Percentiles rank a stretch among this genome's conserved stretches.
These are phyloP conservation scores for Yamadazyma takamatsuzukensis DNA, from an alignment of 805 yeast species.

Conservation along the genomic window DNA sequence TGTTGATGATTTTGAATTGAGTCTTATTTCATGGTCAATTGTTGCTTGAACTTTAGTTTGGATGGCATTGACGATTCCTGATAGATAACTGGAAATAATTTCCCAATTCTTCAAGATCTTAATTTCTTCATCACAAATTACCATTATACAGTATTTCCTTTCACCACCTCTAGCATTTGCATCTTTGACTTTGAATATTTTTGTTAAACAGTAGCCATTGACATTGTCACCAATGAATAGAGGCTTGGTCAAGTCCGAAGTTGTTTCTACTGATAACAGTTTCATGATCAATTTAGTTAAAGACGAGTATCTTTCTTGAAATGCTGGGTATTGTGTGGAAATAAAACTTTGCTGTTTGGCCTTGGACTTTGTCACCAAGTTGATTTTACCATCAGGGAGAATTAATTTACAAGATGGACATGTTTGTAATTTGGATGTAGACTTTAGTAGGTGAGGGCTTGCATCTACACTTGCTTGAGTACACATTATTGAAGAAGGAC, in stretches of 20 bases:
- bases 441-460: constrained; percentile 26
- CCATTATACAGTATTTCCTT: constrained; percentile 59
- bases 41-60: constrained; percentile 16
- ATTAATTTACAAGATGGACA: constrained; percentile 61
- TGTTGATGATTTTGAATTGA: constrained; percentile 5
- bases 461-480: constrained; percentile 42
- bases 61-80: constrained; percentile 29
- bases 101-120: constrained; percentile 55
- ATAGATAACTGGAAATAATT: constrained; percentile 35
- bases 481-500: constrained; percentile 64
- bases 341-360: constrained; percentile 27
- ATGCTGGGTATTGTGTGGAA: constrained; percentile 60
- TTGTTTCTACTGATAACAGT: constrained; percentile 64
- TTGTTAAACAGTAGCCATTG: constrained; percentile 57
- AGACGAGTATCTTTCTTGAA: constrained; percentile 45
- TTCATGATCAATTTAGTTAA: constrained; percentile 60
- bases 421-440: constrained; percentile 39
- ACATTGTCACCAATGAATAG: constrained; percentile 59
- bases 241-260: constrained; percentile 56
- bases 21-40: constrained; percentile 8
- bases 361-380: constrained; percentile 20
- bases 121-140: constrained; percentile 53
- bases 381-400: constrained; percentile 38
- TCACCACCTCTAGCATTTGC: constrained; percentile 71
- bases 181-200: constrained; percentile 61